Evolutionary conservation across 257 asterid genomes (phyloP).

Genomic region (Mentha longifolia): DNA sequence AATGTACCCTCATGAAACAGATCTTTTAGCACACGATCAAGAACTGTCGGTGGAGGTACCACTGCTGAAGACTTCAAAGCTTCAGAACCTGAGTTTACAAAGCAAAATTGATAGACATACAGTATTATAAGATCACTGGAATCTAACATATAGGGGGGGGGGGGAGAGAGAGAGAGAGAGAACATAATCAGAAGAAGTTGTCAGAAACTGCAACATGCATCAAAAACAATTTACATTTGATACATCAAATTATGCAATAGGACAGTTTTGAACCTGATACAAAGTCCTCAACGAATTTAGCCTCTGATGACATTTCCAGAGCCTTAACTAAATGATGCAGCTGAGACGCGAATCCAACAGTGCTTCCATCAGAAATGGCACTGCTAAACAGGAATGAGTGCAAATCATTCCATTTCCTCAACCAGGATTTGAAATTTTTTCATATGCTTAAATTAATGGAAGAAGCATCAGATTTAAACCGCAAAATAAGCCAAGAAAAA

Average conservation of each 20-base stretch:
- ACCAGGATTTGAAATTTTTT: conserved; percentile 19
- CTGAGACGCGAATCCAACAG: conserved; percentile 83
- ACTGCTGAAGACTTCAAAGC: conserved; percentile 71
- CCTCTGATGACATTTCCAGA: conserved; percentile 68
- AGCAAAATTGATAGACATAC: conserved; percentile 37
- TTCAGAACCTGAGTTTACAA: conserved; percentile 67
- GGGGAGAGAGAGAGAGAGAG: too few relatives aligned
- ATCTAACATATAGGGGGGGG: background rate
- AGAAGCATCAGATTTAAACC: conserved; percentile 9
- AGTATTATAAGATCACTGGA: conserved; percentile 4
- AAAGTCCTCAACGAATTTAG: conserved; percentile 82
- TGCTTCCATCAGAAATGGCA: conserved; percentile 53
- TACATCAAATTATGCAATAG: conserved; percentile 16
- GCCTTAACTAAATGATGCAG: conserved; percentile 71
- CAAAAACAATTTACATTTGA: conserved; percentile 27
- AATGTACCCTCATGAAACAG: conserved; percentile 74
- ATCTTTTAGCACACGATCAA: conserved; percentile 92
- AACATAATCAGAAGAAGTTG: conserved; percentile 16
- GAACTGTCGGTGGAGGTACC: conserved; percentile 93
- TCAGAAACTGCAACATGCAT: conserved; percentile 18
- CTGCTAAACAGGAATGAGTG: conserved; percentile 48
- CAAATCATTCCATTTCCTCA: conserved; percentile 31
- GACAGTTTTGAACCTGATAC: conserved; percentile 66
- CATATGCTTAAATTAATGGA: conserved; percentile 4
- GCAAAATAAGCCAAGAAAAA: background rate